These are phyloP conservation scores for Nitzschia sp. DNA, from an alignment of 108 stramenopile species.

Conservation along the genomic window DNA sequence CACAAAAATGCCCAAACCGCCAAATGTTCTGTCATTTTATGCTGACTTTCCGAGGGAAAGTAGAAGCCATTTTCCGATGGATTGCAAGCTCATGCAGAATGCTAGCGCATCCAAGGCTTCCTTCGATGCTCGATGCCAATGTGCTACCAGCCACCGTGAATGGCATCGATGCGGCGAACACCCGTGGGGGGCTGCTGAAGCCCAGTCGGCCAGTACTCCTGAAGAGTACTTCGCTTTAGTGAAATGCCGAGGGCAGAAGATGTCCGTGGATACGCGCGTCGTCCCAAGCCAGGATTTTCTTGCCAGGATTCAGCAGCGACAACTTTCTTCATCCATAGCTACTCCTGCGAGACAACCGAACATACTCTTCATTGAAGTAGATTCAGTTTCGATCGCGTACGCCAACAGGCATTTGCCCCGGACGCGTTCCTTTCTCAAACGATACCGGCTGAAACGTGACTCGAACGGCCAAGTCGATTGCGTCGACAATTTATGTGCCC, in stretches of 20 bases:
- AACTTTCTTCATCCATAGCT: background rate
- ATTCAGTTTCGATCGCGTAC: conserved; percentile 46
- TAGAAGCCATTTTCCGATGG: conserved; percentile 5
- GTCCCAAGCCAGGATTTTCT: background rate
- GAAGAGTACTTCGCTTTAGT: conserved; percentile 3
- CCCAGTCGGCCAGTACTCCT: background rate
- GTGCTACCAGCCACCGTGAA: conserved; percentile 20
- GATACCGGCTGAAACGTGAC: conserved; percentile 28
- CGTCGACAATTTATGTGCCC: conserved; percentile 33
- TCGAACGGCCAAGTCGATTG: conserved; percentile 18
- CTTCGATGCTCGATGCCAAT: conserved; percentile 6
- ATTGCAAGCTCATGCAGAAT: conserved; percentile 5
- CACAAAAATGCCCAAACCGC: conserved; percentile 26
- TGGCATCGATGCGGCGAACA: conserved; percentile 25
- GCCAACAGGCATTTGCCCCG: conserved; percentile 52
- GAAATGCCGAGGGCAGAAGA: background rate
- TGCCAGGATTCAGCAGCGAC: background rate
- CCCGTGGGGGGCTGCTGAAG: conserved; percentile 16
- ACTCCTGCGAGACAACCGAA: conserved; percentile 6
- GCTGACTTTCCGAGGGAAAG: conserved; percentile 41
- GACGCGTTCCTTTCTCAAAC: conserved; percentile 38
- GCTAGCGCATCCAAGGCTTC: background rate
- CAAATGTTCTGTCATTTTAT: conserved; percentile 49
- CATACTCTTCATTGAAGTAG: conserved; percentile 55
- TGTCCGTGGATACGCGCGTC: background rate